These are phyloP conservation scores for Drechslerella dactyloides DNA, from an alignment of 2,329 filamentous ascomycete species.

Conservation along the genomic window DNA sequence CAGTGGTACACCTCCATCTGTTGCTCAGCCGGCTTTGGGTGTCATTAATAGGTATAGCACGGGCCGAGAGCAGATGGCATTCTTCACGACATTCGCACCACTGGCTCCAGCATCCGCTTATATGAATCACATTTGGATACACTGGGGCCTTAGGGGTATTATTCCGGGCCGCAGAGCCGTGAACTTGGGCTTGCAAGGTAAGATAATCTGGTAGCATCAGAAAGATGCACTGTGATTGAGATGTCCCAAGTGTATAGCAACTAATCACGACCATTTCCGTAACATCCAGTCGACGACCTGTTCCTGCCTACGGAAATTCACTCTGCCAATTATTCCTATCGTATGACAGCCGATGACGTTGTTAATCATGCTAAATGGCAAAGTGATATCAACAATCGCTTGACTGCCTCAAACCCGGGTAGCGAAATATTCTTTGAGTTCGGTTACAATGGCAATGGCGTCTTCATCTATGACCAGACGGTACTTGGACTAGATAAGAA, in stretches of 20 bases:
- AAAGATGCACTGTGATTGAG: neutral
- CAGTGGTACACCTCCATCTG: slow-evolving; percentile 1
- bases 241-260: slow-evolving; percentile 43
- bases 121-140: slow-evolving; percentile 49
- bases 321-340: slow-evolving; percentile 53
- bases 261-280: slow-evolving; percentile 57
- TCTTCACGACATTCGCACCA: slow-evolving; percentile 65
- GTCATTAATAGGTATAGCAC: slow-evolving; percentile 66
- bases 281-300: slow-evolving; percentile 49
- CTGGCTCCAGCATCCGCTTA: slow-evolving; percentile 58
- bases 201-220: neutral
- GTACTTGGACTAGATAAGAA: slow-evolving; percentile 31
- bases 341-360: slow-evolving; percentile 19
- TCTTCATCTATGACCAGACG: slow-evolving; percentile 43
- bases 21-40: slow-evolving; percentile 60
- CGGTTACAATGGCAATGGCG: slow-evolving; percentile 44
- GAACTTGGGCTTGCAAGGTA: slow-evolving; percentile 23
- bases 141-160: slow-evolving; percentile 43
- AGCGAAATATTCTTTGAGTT: slow-evolving; percentile 40
- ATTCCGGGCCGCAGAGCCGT: slow-evolving; percentile 58
- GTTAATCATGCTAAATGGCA: slow-evolving; percentile 42
- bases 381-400: slow-evolving; percentile 19
- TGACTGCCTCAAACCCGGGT: slow-evolving; percentile 22
- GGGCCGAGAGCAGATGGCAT: slow-evolving; percentile 68
- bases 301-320: slow-evolving; percentile 53